Base-by-base conservation (phyloP, 805 yeast species). In the Brettanomyces custersianus region DNA sequence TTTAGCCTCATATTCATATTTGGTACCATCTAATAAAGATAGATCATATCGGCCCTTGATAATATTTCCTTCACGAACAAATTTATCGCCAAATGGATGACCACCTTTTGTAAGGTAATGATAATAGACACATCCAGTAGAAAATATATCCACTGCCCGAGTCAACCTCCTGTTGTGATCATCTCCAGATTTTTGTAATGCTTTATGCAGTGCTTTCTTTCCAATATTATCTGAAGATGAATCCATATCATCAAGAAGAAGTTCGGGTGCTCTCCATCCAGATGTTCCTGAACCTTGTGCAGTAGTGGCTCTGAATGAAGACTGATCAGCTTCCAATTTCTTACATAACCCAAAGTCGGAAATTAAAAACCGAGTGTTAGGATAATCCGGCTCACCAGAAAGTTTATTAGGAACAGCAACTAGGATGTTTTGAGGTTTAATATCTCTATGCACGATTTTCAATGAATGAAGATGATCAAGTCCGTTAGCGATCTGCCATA, bases 181-280 rank as follows among this genome's bases (percentile, higher is more conserved):
- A 16, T 7, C 10, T 8, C 19, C 21, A 19, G 20, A 24, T n/a
- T n/a, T n/a, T n/a, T n/a, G n/a, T n/a, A n/a, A n/a, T n/a, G n/a
- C n/a, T n/a, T n/a, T n/a, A n/a, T n/a, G n/a, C 28, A 25, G 15
- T 17, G 15, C n/a, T 15, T 8, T 29, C 11, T 17, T 26, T 8
- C 29, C 34, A 15, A 40, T 18, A 4, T 34, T 18, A 5, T 31
- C 28, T 5, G 39, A 37, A 2, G 42, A 25, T 5, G 31, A 25
- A n/a, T 31, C 38, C 0, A 46, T 29, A 17, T 56, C 66, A 29
- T 67, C 72, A 18, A 71, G 55, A 25, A 85, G 59, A 23, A 85
- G 57, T 50, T 92, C 98, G 0, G 98, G 98, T 0, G 99, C 97
- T 47, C 96, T 72, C 98, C 98, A 92, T 3, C 99, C 99, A 4